Conservation (phyloP, 768 basidiomycete genomes). For the Dioszegia crocea region DNA sequence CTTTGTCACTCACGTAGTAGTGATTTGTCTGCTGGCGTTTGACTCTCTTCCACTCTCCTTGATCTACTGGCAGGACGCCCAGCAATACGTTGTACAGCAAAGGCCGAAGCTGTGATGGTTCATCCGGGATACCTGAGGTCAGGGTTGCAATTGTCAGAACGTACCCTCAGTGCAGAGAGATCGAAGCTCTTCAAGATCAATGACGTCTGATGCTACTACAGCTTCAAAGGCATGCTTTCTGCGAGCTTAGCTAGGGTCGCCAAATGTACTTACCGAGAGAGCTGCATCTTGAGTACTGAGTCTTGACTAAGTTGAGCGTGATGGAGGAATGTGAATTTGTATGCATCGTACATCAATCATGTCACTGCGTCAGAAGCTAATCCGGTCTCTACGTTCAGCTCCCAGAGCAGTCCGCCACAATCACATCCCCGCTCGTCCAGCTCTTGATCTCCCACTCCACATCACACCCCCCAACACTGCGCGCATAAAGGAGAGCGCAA, state of each 20-base stretch:
- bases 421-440: neutral
- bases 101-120: slow-evolving; percentile 44
- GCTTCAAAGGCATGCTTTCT: slow-evolving; percentile 5
- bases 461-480: too few species aligned
- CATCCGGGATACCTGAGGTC: slow-evolving; percentile 38
- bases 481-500: too few species aligned
- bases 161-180: slow-evolving; percentile 39
- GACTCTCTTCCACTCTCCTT: slow-evolving; percentile 29
- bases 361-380: neutral
- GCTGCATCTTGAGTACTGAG: neutral
- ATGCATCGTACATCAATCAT: neutral
- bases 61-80: slow-evolving; percentile 28
- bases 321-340: neutral
- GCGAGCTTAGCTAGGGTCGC: neutral
- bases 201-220: neutral
- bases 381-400: neutral
- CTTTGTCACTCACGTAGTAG: slow-evolving; percentile 29
- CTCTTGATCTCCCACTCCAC: too few species aligned
- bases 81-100: slow-evolving; percentile 38
- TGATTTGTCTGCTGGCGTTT: slow-evolving; percentile 12
- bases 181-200: slow-evolving; percentile 37
- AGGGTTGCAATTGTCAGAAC: neutral
- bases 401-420: neutral
- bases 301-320: neutral
- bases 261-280: neutral